Percentiles rank a stretch among this genome's conserved stretches.
phyloP scores from a whole-genome alignment of 2,329 filamentous ascomycete species.

The Alternaria angustiovoidea region DNA sequence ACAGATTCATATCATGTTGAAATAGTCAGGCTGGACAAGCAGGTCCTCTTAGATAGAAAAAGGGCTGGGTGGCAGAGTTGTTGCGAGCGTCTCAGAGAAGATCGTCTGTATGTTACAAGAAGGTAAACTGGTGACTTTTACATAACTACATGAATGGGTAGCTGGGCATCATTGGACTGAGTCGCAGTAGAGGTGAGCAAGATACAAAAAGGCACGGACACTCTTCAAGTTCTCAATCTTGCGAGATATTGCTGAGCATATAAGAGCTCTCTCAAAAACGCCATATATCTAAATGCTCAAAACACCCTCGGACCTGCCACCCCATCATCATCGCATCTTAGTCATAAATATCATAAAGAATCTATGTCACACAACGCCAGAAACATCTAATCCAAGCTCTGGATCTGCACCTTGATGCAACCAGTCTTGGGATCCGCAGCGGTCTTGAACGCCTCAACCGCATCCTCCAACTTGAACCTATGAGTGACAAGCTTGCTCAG shows the following conservation, averaged over 20 bases:
- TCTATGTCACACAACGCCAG: neutral
- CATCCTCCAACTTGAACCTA: constrained; percentile 83
- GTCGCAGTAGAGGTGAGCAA: neutral
- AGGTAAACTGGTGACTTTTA: neutral
- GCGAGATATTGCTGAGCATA: neutral
- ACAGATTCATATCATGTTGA: neutral
- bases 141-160: neutral
- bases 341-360: neutral
- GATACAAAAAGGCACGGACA: neutral
- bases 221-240: neutral
- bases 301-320: neutral
- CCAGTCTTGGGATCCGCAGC: constrained; percentile 88
- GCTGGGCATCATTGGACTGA: neutral
- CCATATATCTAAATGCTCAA: neutral
- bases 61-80: constrained; percentile 20
- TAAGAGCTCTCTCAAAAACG: neutral
- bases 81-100: constrained; percentile 25
- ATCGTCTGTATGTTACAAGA: constrained; percentile 18
- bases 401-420: constrained; percentile 97
- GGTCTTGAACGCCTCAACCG: constrained; percentile 87
- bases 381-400: constrained; percentile 61
- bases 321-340: neutral
- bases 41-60: constrained; percentile 12
- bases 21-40: neutral
- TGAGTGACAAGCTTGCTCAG: constrained; percentile 86